Evolutionary conservation across 1,284 basidiomycete genomes (phyloP), one percentile per base, ranked within the genome.

Genomic region (Ceratobasidium sp.): DNA sequence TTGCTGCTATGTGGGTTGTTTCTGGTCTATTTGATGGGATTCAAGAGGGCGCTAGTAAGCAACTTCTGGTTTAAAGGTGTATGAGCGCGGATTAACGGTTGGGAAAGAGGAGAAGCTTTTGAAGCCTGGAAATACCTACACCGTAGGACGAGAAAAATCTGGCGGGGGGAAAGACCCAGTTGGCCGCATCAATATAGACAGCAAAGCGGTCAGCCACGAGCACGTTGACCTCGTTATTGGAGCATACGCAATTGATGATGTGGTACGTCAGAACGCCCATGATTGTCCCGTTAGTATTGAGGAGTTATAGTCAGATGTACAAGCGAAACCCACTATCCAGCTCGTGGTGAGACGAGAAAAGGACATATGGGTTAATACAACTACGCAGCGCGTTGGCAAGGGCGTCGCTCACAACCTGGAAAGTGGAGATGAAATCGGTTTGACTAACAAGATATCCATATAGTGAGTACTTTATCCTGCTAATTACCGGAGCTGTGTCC

Each of bases 401-500:
- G 68, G 68, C 29, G 43, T 61, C 7, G 37, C 49, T 41, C 56
- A 59, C 43, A 54, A 71, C 22, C 29, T 71, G 16, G 68, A 71
- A 14, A 56, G 39, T 27, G 68, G 68, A 22, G 39, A 43, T n/a
- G 68, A 71, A 24, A 59, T 71, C n/a, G 68, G 54, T 1, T 31
- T 71, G 56, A 71, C 68, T 2, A 71, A 71, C 43, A 71, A 71
- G 49, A 61, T 71, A 34, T 71, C 68, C 9, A 49, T 71, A 46
- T 71, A 71, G 68, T 71, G 22, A 71, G 68, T 49, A 34, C 13
- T n/a, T 39, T 22, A 29, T 31, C 11, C 31, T 22, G n/a, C 2
- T 31, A 48, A n/a, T 6, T 34, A 34, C 3, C 29, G 2, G 22
- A 49, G 37, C 9, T 29, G 13, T 2, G 7, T 53, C 19, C 29